Evolutionary conservation across 768 basidiomycete genomes (phyloP), one percentile per base, ranked within the genome.

Genomic region (Podaxis sp.): DNA sequence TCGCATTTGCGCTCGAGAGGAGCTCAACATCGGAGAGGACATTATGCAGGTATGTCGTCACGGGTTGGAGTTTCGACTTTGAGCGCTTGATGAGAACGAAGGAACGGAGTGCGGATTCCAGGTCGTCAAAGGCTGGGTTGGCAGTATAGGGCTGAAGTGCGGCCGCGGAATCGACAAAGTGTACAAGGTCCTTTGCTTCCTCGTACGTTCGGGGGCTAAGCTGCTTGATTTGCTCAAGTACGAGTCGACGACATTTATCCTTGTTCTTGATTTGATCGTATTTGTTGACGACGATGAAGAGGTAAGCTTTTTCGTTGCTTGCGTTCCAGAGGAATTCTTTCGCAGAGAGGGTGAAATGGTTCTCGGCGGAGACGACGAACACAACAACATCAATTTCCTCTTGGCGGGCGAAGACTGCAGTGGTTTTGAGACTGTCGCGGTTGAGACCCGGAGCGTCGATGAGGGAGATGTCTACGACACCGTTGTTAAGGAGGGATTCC

Each of bases 271-370:
- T 96, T 71, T 93, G 90, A 68, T 93, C 94, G 71, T 88, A 99
- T 72, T 95, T 94, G 83, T 99, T 99, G 72, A 98, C 96, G 57
- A 98, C 97, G 70, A 98, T 90, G 79, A 99, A 99, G 52, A 99
- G 78, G 71, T 95, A 96, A 0, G 96, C 94, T 79, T 98, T 98
- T 77, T 99, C 97, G 67, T 93, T 90, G 76, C 90, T 91, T 1
- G 96, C 95, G 67, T 86, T 93, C 78, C 78, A 83, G 50, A 99
- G 82, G 81, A 99, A 98, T 72, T 98, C 95, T 71, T 90, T 92
- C 13, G 94, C 90, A 3, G 94, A 96, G 18, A 95, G 82, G 0
- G 97, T 99, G 73, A 99, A 96, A 78, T 98, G 96, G 73, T 99
- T 98, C 77, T 97, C 95, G 3, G 97, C 94, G 0, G 92, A 94